Conservation (phyloP, 2,329 filamentous ascomycete species). For the Arthroderma sp. region DNA sequence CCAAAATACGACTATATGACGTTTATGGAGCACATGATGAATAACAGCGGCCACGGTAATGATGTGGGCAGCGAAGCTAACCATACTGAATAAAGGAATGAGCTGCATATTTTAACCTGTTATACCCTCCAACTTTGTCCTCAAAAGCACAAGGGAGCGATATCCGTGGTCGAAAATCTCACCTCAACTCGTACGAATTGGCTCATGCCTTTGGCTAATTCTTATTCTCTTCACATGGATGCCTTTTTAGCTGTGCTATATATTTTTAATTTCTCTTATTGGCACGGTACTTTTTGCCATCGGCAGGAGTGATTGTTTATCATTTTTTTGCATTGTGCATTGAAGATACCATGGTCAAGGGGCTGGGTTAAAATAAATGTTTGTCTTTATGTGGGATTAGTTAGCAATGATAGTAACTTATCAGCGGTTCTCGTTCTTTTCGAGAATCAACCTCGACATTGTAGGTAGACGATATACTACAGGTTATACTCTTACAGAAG, state of each 20-base stretch:
- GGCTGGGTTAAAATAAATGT: neutral
- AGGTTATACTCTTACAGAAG: neutral
- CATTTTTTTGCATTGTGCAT: slow-evolving; percentile 3
- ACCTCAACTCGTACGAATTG: neutral
- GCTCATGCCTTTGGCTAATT: neutral
- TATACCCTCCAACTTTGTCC: slow-evolving; percentile 1
- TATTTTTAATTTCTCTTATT: neutral
- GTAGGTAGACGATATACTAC: neutral
- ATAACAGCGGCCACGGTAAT: slow-evolving; percentile 22
- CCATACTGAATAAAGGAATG: neutral
- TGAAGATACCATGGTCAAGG: slow-evolving; percentile 1
- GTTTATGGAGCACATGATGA: slow-evolving; percentile 85
- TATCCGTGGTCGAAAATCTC: neutral
- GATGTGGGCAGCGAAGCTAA: neutral
- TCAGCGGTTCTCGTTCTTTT: neutral
- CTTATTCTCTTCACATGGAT: slow-evolving; percentile 1
- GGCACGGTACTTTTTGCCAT: neutral
- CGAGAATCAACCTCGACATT: neutral
- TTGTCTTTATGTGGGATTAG: neutral
- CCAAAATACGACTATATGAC: slow-evolving; percentile 92
- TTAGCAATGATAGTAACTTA: neutral
- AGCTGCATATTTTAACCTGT: neutral
- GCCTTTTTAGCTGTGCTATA: neutral
- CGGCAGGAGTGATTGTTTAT: neutral
- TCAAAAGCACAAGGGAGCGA: neutral